Evolutionary conservation across 2,329 filamentous ascomycete species (phyloP).

Genomic region (Pezicula radicicola): DNA sequence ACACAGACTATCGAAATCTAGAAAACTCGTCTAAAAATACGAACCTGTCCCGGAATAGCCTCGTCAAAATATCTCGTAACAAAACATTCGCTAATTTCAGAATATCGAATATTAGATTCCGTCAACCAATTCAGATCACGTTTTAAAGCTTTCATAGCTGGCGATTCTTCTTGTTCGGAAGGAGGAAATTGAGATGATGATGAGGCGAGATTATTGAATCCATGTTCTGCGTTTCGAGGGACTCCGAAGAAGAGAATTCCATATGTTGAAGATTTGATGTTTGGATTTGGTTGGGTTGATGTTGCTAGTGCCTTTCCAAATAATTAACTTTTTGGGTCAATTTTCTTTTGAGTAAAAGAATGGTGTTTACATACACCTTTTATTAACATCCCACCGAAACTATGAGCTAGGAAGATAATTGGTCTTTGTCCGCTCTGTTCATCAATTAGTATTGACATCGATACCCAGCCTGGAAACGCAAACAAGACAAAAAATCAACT

Average conservation of each 20-base stretch:
- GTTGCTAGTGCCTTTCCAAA: no score
- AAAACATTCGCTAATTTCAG: not conserved
- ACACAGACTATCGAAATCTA: no score
- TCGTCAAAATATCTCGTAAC: not conserved
- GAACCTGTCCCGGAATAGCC: no score
- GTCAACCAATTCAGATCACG: not conserved
- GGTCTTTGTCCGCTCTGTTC: not conserved
- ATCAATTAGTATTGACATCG: not conserved
- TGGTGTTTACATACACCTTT: slow-evolving; percentile 2
- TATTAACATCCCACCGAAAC: slow-evolving; percentile 4
- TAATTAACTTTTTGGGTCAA: no score
- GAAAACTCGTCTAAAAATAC: no score
- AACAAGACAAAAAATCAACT: no score
- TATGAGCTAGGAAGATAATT: slow-evolving; percentile 7
- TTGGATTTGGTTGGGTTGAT: no score
- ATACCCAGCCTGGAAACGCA: not conserved
- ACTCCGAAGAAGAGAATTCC: slow-evolving; percentile 2
- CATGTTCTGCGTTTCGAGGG: not conserved
- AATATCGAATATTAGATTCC: not conserved
- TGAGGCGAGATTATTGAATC: not conserved
- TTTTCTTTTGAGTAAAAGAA: no score
- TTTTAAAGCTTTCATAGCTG: not conserved
- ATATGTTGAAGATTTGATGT: not conserved
- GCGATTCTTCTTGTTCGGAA: not conserved
- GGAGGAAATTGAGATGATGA: no score